Percentiles rank a stretch among this genome's conserved stretches.
phyloP scores from a whole-genome alignment of 768 basidiomycete species.

The Kwoniella botswanensis region DNA sequence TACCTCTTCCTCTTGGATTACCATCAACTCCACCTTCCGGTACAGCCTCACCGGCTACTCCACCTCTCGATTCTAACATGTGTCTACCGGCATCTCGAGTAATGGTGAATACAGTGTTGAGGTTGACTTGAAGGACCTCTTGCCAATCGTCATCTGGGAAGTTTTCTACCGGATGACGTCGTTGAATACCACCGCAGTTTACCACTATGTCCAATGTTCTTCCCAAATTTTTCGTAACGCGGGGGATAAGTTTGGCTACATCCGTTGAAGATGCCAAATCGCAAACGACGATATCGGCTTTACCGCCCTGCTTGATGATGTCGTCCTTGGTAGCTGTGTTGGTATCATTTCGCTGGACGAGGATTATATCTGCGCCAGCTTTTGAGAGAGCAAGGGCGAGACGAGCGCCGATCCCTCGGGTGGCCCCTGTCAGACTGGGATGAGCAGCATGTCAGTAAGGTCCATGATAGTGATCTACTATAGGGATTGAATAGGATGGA shows the following conservation, averaged over 20 bases:
- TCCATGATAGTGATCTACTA: not conserved
- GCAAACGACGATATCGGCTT: conserved; percentile 63
- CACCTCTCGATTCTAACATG: conserved; percentile 70
- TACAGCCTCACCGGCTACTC: conserved; percentile 52
- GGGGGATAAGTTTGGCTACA: conserved; percentile 64
- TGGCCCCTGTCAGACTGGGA: conserved; percentile 53
- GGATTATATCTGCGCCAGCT: conserved; percentile 59
- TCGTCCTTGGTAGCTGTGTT: conserved; percentile 58
- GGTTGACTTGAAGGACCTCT: conserved; percentile 80
- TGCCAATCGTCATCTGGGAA: conserved; percentile 74
- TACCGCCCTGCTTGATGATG: conserved; percentile 55
- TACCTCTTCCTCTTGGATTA: conserved; percentile 63
- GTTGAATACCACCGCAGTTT: conserved; percentile 66
- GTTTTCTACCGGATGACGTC: conserved; percentile 64
- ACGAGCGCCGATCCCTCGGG: conserved; percentile 59
- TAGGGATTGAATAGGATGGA: not conserved
- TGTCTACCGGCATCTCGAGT: conserved; percentile 85
- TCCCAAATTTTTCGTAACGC: conserved; percentile 62
- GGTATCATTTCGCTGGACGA: conserved; percentile 60
- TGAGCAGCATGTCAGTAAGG: not conserved
- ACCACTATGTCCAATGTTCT: conserved; percentile 69
- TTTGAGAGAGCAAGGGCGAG: conserved; percentile 59
- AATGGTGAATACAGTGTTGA: conserved; percentile 84
- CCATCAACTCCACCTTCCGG: conserved; percentile 47
- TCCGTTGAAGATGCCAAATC: conserved; percentile 65